phyloP scores from a whole-genome alignment of 352 stramenopile species.

The Globisporangium nagaii region DNA sequence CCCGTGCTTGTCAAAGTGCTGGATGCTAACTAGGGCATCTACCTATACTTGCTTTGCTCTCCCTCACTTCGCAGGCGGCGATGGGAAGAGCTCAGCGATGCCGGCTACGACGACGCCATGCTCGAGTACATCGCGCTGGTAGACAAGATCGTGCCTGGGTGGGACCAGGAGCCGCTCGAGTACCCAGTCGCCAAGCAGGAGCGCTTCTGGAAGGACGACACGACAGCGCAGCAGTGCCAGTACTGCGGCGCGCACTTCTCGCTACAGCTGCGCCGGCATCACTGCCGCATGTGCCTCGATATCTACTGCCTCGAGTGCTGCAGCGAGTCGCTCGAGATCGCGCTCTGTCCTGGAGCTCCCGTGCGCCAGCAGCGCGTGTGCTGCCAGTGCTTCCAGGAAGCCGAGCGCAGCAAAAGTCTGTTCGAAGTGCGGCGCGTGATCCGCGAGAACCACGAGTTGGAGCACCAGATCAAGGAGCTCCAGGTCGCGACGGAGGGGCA shows the following conservation, averaged over 20 bases:
- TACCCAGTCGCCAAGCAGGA: conserved; percentile 45
- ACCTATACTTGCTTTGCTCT: background rate
- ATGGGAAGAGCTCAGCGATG: conserved; percentile 56
- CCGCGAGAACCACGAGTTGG: conserved; percentile 55
- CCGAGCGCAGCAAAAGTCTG: conserved; percentile 46
- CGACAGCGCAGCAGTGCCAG: conserved; percentile 28
- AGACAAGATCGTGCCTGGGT: conserved; percentile 59
- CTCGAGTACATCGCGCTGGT: conserved; percentile 47
- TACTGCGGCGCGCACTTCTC: conserved; percentile 46
- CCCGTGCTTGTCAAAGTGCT: too few species aligned
- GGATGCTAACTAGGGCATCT: too few species aligned
- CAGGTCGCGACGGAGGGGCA: conserved; percentile 28
- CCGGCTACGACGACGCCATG: conserved; percentile 37
- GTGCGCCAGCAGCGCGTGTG: conserved; percentile 59
- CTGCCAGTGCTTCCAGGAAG: conserved; percentile 38
- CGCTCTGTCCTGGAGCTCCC: conserved; percentile 51
- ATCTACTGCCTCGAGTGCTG: conserved; percentile 67
- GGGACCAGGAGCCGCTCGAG: conserved; percentile 42
- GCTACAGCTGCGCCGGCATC: conserved; percentile 39
- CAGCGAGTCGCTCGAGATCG: conserved; percentile 37
- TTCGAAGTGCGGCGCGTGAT: conserved; percentile 43
- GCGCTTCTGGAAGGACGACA: conserved; percentile 64
- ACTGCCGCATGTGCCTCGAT: conserved; percentile 70
- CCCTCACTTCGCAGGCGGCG: conserved; percentile 28
- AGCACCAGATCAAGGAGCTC: conserved; percentile 39